Conservation (phyloP, 768 basidiomycete species). For the Boletus sp. region DNA sequence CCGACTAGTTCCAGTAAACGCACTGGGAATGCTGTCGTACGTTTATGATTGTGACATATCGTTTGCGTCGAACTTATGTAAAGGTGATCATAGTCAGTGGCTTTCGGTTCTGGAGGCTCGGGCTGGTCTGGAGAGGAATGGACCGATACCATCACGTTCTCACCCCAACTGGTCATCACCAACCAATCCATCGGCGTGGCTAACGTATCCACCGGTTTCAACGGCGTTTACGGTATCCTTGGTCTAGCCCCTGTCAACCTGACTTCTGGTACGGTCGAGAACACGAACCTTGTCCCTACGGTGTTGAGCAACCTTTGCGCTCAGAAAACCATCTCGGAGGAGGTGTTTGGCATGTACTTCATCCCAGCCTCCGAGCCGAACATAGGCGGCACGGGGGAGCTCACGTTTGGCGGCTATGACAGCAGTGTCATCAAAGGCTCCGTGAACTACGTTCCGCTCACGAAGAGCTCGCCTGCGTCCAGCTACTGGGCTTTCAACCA, state of each 20-base stretch:
- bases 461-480: slow-evolving; percentile 24
- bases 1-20: slow-evolving; percentile 4
- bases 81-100: neutral
- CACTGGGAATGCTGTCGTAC: slow-evolving; percentile 24
- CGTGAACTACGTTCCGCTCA: slow-evolving; percentile 24
- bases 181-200: slow-evolving; percentile 40
- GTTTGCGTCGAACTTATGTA: neutral
- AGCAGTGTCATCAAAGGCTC: neutral
- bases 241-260: slow-evolving; percentile 36
- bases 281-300: slow-evolving; percentile 25
- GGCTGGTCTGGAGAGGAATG: slow-evolving; percentile 12
- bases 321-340: slow-evolving; percentile 25
- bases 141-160: slow-evolving; percentile 7
- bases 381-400: slow-evolving; percentile 14
- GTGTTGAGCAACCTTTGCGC: slow-evolving; percentile 34
- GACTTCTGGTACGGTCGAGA: slow-evolving; percentile 24
- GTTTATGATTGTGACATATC: neutral
- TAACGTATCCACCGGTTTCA: slow-evolving; percentile 19
- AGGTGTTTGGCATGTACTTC: slow-evolving; percentile 34
- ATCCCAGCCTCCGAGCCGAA: slow-evolving; percentile 11
- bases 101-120: slow-evolving; percentile 6
- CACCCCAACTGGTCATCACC: neutral
- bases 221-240: slow-evolving; percentile 38
- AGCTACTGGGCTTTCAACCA: slow-evolving; percentile 19
- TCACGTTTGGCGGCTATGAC: slow-evolving; percentile 30